These are phyloP conservation scores for Paecilomyces formosus DNA, from an alignment of 2,329 filamentous ascomycete genomes.

Conservation along the genomic window DNA sequence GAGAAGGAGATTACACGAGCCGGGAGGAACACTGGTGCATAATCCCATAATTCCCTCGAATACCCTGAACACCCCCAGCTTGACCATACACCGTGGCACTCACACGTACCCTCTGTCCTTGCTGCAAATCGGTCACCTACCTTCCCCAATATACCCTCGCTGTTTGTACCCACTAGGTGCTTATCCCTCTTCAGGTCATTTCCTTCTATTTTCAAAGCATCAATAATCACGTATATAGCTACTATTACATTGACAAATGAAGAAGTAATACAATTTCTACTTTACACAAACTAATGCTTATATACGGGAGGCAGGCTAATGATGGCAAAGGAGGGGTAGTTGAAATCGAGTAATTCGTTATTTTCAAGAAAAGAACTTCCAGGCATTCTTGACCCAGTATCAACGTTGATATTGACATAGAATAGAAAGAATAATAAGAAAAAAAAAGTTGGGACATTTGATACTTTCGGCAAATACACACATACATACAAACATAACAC, in stretches of 20 bases:
- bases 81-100: neutral
- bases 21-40: neutral
- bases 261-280: neutral
- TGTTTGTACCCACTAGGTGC: neutral
- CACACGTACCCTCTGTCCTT: neutral
- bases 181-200: neutral
- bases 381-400: neutral
- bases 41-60: neutral
- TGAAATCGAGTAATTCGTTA: neutral
- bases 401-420: neutral
- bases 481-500: neutral
- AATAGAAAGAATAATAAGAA: neutral
- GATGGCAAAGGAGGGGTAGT: neutral
- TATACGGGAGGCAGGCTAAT: neutral
- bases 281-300: neutral
- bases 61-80: neutral
- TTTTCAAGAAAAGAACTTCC: neutral
- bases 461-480: neutral
- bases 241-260: neutral
- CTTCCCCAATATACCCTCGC: neutral
- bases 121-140: neutral
- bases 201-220: neutral
- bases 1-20: neutral
- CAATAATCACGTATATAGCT: neutral
- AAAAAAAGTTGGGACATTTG: too few species aligned